Conservation (phyloP, 257 asterid species). For the Solanum rostratum region DNA sequence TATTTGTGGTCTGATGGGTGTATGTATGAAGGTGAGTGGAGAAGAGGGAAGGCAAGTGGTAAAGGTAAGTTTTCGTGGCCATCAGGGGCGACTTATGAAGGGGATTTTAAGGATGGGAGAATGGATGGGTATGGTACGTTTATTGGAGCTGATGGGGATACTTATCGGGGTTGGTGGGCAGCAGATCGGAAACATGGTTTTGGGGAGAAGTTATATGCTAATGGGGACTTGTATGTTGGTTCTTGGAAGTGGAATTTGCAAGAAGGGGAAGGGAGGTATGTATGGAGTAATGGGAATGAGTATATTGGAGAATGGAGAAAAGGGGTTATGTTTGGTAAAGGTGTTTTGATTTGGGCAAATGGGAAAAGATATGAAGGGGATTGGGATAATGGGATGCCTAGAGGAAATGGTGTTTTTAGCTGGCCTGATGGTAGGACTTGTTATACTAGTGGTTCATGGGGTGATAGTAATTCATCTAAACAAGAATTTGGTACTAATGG, state of each 20-base stretch:
- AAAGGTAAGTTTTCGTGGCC: conserved; percentile 14
- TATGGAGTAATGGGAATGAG: conserved; percentile 12
- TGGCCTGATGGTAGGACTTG: conserved; percentile 16
- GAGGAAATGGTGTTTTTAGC: conserved; percentile 15
- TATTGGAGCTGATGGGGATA: conserved; percentile 8
- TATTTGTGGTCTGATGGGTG: conserved; percentile 11
- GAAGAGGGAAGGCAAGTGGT: conserved; percentile 2
- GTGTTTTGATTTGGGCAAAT: conserved; percentile 13
- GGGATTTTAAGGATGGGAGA: conserved; percentile 10
- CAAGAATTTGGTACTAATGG: background rate
- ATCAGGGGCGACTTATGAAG: conserved; percentile 8
- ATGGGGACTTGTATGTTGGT: conserved; percentile 9
- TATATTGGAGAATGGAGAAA: conserved; percentile 17
- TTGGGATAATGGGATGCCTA: conserved; percentile 11
- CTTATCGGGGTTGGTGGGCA: conserved; percentile 2
- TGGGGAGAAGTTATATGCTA: conserved; percentile 9
- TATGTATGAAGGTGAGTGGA: conserved; percentile 13
- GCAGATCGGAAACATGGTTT: conserved; percentile 5
- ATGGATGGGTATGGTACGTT: conserved; percentile 9
- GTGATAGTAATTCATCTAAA: background rate
- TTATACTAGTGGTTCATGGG: conserved; percentile 1
- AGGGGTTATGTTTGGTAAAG: conserved; percentile 16
- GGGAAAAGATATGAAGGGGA: conserved; percentile 19
- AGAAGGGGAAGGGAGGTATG: conserved; percentile 12
- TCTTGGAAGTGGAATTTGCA: conserved; percentile 14